Evolutionary conservation across 2,329 filamentous ascomycete species (phyloP), one percentile per base, ranked within the genome.

Genomic region (Endothia cerciana): DNA sequence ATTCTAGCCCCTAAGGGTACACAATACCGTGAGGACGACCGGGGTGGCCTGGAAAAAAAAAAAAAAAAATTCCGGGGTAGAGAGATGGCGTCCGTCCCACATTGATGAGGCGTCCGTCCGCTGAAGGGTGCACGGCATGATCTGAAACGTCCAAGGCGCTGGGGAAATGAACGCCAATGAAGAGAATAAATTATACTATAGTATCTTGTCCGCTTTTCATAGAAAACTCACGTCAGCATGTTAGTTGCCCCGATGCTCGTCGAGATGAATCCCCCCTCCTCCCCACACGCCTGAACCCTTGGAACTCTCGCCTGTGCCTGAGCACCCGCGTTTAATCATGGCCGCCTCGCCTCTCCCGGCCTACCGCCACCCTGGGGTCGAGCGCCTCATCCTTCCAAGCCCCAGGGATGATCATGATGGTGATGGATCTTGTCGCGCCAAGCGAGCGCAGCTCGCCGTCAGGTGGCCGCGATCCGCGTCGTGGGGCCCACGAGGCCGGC

Each of bases 51-150:
- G 19, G 19, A 43, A 15, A 15, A n/a, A n/a, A n/a, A n/a, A n/a
- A n/a, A n/a, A n/a, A n/a, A n/a, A n/a, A 55, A 10, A 55, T 36
- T 36, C 51, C 51, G 51, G 51, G 51, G 51, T 43, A n/a, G 19
- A 55, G 30, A 36, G 30, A 45, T 59, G 40, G 57, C 57, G 57
- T 59, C 41, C 57, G 38, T 59, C 57, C 38, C 25, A 33, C 22
- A 15, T 45, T 59, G 36, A 45, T 59, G 57, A 45, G 40, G 40
- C 17, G 38, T 30, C 25, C 13, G 38, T 10, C 19, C 45, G 17
- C 5, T 25, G 55, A 41, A 41, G 55, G 55, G 15, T 38, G 17
- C 19, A 51, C 47, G 8, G 47, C 47, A 51, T 51, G 15, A 5
- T 51, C 22, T 51, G 47, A 51, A 51, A 51, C 47, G 25, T 13